Evolutionary conservation across 306 rosid species (phyloP).

Genomic region (Begonia fuchsioides): DNA sequence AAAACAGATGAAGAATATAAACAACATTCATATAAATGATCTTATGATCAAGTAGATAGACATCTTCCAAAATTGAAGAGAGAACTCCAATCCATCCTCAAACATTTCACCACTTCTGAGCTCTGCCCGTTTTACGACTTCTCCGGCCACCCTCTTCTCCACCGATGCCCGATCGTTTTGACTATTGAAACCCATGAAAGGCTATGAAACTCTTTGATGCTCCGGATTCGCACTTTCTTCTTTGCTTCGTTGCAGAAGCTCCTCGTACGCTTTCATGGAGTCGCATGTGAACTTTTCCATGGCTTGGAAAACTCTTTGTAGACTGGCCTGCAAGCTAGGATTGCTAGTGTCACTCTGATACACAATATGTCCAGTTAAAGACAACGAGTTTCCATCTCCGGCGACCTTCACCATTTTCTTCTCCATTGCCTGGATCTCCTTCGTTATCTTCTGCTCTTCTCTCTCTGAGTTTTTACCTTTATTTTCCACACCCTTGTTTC

Average conservation of each 20-base stretch:
- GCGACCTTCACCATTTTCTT: slow-evolving; percentile 41
- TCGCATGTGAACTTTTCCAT: slow-evolving; percentile 77
- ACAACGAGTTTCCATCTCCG: slow-evolving; percentile 33
- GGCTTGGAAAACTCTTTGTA: slow-evolving; percentile 86
- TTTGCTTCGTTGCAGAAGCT: slow-evolving; percentile 56
- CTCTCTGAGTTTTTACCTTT: slow-evolving; percentile 55
- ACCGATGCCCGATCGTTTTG: too few species aligned
- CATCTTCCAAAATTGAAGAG: too few species aligned
- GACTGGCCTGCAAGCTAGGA: slow-evolving; percentile 58
- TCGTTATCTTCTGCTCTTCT: slow-evolving; percentile 80
- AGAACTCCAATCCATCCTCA: too few species aligned
- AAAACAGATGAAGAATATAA: too few species aligned
- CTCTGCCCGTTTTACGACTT: too few species aligned
- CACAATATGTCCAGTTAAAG: slow-evolving; percentile 44
- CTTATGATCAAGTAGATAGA: too few species aligned
- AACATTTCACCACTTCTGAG: too few species aligned
- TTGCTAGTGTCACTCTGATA: slow-evolving; percentile 66
- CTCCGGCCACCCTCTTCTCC: too few species aligned
- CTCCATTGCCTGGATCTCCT: slow-evolving; percentile 78
- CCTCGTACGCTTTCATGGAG: slow-evolving; percentile 67
- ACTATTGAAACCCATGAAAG: too few species aligned
- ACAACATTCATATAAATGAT: too few species aligned
- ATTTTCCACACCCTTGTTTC: slow-evolving; percentile 67
- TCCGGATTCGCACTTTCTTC: slow-evolving; percentile 26
- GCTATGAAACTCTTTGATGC: not conserved